Conservation (phyloP, 768 basidiomycete genomes). For the Clathrus columnatus region DNA sequence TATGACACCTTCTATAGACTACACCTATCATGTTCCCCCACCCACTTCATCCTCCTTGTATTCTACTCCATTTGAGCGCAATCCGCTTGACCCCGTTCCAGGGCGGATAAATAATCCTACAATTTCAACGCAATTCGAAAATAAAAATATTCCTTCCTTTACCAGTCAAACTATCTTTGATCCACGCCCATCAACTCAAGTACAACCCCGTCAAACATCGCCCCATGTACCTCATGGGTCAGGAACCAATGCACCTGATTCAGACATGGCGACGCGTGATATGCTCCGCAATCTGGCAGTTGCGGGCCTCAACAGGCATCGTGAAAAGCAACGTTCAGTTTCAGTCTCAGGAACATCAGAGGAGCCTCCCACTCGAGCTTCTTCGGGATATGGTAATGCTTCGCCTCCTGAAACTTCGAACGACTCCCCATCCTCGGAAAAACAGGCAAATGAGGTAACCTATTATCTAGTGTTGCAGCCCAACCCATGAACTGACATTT, state of each 20-base stretch:
- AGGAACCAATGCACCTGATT: constrained; percentile 28
- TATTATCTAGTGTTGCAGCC: constrained; percentile 5
- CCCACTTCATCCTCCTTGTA: constrained; percentile 34
- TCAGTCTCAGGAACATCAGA: no score
- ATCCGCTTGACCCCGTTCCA: constrained; percentile 18
- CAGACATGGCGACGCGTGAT: background rate
- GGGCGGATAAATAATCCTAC: constrained; percentile 25
- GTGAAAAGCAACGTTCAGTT: background rate
- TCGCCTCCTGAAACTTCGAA: constrained; percentile 22
- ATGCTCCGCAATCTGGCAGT: constrained; percentile 9
- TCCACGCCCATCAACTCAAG: constrained; percentile 26
- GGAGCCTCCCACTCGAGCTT: constrained; percentile 1
- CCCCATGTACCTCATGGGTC: constrained; percentile 23
- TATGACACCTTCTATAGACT: constrained; percentile 45
- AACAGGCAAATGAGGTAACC: constrained; percentile 42
- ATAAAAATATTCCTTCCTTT: constrained; percentile 18
- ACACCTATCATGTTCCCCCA: constrained; percentile 20
- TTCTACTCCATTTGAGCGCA: constrained; percentile 25
- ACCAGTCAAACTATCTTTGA: constrained; percentile 43
- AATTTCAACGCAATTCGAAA: constrained; percentile 3
- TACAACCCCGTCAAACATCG: constrained; percentile 24
- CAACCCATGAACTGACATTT: background rate
- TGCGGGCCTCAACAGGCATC: constrained; percentile 1
- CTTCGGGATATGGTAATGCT: constrained; percentile 20
- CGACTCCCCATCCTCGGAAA: constrained; percentile 16